Percentiles rank a stretch among this genome's conserved stretches.
These are phyloP conservation scores for Peterozyma toletana DNA, from an alignment of 805 yeast genomes.

Conservation along the genomic window DNA sequence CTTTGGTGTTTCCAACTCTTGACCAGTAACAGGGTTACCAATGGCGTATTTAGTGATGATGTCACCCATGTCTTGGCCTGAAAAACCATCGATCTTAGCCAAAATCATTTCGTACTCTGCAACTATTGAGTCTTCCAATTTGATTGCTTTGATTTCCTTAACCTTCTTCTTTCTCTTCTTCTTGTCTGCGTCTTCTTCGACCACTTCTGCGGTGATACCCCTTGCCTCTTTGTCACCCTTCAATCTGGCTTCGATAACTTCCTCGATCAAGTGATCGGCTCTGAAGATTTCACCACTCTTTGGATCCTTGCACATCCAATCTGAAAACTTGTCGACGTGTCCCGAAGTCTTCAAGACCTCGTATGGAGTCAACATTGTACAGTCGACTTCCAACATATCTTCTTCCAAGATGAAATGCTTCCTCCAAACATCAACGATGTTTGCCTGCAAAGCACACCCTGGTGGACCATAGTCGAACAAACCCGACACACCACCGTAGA, in stretches of 20 bases:
- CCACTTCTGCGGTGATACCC: slow-evolving; percentile 65
- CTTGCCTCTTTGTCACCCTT: slow-evolving; percentile 98
- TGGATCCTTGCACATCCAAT: slow-evolving; percentile 97
- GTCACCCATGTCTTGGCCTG: slow-evolving; percentile 89
- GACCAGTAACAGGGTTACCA: slow-evolving; percentile 87
- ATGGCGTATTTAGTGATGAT: slow-evolving; percentile 77
- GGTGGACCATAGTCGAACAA: slow-evolving; percentile 99
- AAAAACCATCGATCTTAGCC: slow-evolving; percentile 92
- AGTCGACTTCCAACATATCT: slow-evolving; percentile 98
- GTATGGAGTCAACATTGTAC: slow-evolving; percentile 95
- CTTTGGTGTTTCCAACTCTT: slow-evolving; percentile 77
- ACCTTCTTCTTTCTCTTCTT: slow-evolving; percentile 94
- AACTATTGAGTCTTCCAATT: slow-evolving; percentile 75
- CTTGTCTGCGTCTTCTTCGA: slow-evolving; percentile 61
- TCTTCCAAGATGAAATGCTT: slow-evolving; percentile 96
- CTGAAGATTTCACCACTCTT: slow-evolving; percentile 97
- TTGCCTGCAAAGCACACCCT: slow-evolving; percentile 97
- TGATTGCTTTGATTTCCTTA: slow-evolving; percentile 84
- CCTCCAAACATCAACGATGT: slow-evolving; percentile 92
- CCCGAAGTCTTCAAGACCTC: slow-evolving; percentile 98
- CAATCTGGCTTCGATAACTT: slow-evolving; percentile 90
- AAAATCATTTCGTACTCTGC: slow-evolving; percentile 78
- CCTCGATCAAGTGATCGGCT: slow-evolving; percentile 97
- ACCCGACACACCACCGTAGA: slow-evolving; percentile 98
- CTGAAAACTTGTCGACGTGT: slow-evolving; percentile 98